Conservation (phyloP, 2,329 filamentous ascomycete species). For the Aspergillus bombycis region DNA sequence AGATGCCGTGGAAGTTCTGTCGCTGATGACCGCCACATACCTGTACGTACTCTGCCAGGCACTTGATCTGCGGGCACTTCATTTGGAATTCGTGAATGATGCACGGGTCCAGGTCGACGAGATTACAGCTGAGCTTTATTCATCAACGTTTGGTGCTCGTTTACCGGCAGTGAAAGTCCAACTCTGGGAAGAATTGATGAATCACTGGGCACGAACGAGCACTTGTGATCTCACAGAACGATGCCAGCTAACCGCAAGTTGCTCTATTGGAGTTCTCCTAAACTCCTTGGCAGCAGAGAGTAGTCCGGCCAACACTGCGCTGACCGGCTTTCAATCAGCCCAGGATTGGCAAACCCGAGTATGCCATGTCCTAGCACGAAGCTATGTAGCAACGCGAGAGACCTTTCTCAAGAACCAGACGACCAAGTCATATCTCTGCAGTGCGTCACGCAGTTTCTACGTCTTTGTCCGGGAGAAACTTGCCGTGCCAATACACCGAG, state of each 20-base stretch:
- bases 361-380: neutral
- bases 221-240: conserved; percentile 19
- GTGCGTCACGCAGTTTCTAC: conserved; percentile 37
- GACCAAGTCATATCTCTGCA: conserved; percentile 31
- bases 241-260: neutral
- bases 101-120: neutral
- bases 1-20: conserved; percentile 58
- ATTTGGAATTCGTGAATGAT: conserved; percentile 10
- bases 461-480: conserved; percentile 39
- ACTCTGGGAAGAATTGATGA: conserved; percentile 21
- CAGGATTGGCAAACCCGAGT: conserved; percentile 2
- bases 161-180: neutral
- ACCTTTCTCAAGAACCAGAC: conserved; percentile 19
- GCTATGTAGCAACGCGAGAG: conserved; percentile 20
- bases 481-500: conserved; percentile 36
- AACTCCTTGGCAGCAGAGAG: neutral
- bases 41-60: conserved; percentile 62
- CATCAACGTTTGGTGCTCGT: neutral
- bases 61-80: conserved; percentile 49
- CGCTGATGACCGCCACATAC: conserved; percentile 57
- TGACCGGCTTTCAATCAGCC: neutral
- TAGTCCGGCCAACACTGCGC: neutral
- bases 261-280: neutral
- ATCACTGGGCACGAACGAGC: conserved; percentile 18
- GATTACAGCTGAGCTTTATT: neutral